Evolutionary conservation across 2,329 filamentous ascomycete species (phyloP).

Genomic region (Arachnopeziza araneosa): DNA sequence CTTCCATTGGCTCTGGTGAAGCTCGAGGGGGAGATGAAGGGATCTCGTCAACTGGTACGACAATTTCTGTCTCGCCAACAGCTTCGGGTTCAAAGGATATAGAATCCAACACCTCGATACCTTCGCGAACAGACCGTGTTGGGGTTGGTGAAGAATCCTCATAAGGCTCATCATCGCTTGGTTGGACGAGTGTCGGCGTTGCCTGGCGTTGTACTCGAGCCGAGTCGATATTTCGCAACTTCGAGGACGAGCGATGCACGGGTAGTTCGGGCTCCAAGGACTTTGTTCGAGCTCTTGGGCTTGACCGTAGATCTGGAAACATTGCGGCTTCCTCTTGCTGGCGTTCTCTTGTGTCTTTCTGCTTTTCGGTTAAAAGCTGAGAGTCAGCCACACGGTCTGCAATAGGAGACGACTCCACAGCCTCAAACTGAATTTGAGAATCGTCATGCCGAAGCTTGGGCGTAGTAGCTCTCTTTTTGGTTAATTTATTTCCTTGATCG

Average conservation of each 20-base stretch:
- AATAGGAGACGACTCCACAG: constrained; percentile 55
- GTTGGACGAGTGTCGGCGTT: constrained; percentile 21
- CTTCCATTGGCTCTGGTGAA: not conserved
- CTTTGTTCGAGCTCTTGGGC: constrained; percentile 30
- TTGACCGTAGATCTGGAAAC: constrained; percentile 63
- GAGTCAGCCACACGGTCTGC: constrained; percentile 51
- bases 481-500: constrained; percentile 33
- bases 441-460: constrained; percentile 67
- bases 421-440: constrained; percentile 73
- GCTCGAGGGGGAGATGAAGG: constrained; percentile 22
- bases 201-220: constrained; percentile 14
- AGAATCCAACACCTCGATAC: constrained; percentile 45
- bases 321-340: constrained; percentile 60
- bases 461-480: constrained; percentile 34
- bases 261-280: constrained; percentile 23
- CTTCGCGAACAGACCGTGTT: constrained; percentile 41
- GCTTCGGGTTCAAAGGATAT: constrained; percentile 50
- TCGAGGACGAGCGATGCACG: constrained; percentile 19
- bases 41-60: constrained; percentile 40
- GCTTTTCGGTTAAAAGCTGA: constrained; percentile 71
- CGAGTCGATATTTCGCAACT: constrained; percentile 7
- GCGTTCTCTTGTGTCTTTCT: constrained; percentile 63
- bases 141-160: constrained; percentile 56
- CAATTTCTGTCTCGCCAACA: constrained; percentile 31
- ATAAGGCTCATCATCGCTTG: constrained; percentile 26